Percentiles rank a stretch among this genome's conserved stretches.
These are phyloP conservation scores for Candida sp. DNA, from an alignment of 1,139 yeast genomes.

Conservation along the genomic window DNA sequence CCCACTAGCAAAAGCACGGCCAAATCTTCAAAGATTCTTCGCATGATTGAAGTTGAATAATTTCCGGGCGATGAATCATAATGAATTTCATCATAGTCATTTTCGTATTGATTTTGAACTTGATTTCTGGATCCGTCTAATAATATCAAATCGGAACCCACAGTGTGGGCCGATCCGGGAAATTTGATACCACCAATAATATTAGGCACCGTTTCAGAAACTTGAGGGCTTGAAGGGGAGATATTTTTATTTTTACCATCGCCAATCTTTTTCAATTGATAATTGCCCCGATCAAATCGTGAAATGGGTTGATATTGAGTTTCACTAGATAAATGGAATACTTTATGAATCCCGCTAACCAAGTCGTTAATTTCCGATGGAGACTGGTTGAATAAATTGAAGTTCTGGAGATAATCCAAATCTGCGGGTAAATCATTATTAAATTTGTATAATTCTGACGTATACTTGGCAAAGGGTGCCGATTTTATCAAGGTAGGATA, in stretches of 20 bases:
- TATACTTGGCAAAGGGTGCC: constrained; percentile 69
- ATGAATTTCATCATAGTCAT: neutral
- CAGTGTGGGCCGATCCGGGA: constrained; percentile 14
- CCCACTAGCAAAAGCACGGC: constrained; percentile 32
- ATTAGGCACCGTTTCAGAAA: constrained; percentile 13
- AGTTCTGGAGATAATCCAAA: constrained; percentile 11
- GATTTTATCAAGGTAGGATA: constrained; percentile 81
- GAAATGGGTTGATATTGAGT: constrained; percentile 37
- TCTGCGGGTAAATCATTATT: constrained; percentile 11
- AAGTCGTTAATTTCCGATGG: constrained; percentile 25
- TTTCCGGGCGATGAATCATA: neutral
- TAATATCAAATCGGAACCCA: constrained; percentile 12
- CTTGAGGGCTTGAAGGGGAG: neutral
- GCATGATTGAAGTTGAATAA: constrained; percentile 5
- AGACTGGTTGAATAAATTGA: constrained; percentile 15
- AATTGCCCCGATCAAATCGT: constrained; percentile 17
- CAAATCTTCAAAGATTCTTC: constrained; percentile 48
- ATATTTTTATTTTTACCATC: constrained; percentile 15
- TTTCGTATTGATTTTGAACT: neutral
- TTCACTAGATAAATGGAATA: constrained; percentile 28
- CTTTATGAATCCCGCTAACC: constrained; percentile 51
- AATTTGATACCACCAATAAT: constrained; percentile 39
- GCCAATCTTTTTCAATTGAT: constrained; percentile 20
- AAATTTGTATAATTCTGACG: constrained; percentile 30
- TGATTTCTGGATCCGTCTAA: constrained; percentile 7